Conservation (phyloP, 345 rosid species). For the Populus euphratica region DNA sequence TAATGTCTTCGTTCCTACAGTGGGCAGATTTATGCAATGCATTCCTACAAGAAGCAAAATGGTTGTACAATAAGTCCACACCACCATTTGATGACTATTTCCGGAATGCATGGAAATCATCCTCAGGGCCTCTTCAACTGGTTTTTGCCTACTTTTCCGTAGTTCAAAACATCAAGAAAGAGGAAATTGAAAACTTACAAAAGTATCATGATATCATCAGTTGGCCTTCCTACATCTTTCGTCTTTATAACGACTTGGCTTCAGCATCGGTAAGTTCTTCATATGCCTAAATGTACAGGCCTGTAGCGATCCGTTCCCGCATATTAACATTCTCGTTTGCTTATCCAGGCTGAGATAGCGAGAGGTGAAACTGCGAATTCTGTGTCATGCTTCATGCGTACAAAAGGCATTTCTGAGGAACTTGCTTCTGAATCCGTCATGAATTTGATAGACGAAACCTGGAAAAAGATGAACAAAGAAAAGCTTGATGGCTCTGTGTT, state of each 20-base stretch:
- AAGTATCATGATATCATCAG: conserved; percentile 30
- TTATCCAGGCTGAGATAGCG: conserved; percentile 35
- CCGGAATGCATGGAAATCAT: conserved; percentile 32
- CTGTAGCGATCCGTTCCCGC: background rate
- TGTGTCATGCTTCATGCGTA: conserved; percentile 32
- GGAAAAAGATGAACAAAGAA: conserved; percentile 40
- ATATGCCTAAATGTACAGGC: background rate
- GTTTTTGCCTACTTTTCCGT: conserved; percentile 22
- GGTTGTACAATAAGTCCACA: conserved; percentile 11
- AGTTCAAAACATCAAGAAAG: background rate
- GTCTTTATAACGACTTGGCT: conserved; percentile 38
- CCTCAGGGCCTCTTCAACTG: conserved; percentile 24
- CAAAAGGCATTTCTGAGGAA: conserved; percentile 26
- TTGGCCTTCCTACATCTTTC: conserved; percentile 33
- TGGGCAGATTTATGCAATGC: conserved; percentile 42
- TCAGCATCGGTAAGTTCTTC: conserved; percentile 33
- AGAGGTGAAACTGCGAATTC: conserved; percentile 34
- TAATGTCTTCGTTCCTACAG: conserved; percentile 13
- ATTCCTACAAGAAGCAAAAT: conserved; percentile 43
- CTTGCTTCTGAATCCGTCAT: conserved; percentile 24
- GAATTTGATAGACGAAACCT: conserved; percentile 22
- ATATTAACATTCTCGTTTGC: background rate
- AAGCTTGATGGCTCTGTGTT: conserved; percentile 2
- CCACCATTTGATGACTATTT: conserved; percentile 42
- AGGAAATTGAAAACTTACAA: conserved; percentile 22